A percentile compares a stretch with the other conserved stretches of the same genome.
These are phyloP conservation scores for Eimeria acervulina DNA, from an alignment of 169 alveolate genomes.

Conservation along the genomic window DNA sequence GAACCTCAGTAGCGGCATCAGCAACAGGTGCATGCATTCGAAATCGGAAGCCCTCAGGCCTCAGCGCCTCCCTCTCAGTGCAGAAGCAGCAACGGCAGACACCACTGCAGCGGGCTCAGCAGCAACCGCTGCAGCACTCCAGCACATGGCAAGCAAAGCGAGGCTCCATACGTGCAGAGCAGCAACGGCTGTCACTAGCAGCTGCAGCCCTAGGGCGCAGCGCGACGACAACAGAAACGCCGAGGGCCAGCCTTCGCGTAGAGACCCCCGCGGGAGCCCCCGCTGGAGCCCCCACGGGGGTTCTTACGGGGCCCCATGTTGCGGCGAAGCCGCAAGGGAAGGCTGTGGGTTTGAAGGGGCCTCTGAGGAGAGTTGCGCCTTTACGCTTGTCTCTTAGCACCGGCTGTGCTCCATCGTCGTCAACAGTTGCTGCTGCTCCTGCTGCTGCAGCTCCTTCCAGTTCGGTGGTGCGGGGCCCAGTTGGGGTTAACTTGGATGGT, in stretches of 20 bases:
- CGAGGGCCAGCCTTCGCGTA: neutral
- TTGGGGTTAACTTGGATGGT: neutral
- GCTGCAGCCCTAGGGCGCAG: neutral
- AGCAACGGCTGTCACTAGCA: neutral
- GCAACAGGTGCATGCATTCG: neutral
- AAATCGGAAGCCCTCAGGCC: neutral
- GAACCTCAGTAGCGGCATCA: neutral
- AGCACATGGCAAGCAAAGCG: conserved; percentile 1
- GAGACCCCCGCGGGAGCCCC: neutral
- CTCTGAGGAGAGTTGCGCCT: neutral
- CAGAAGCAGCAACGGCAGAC: neutral
- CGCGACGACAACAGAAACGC: neutral
- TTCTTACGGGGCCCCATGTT: no score
- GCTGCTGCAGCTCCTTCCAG: neutral
- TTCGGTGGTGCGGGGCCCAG: neutral
- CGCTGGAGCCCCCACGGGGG: neutral
- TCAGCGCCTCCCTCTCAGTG: neutral
- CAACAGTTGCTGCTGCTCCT: neutral
- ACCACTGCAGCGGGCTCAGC: conserved; percentile 2
- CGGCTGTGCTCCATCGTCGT: neutral
- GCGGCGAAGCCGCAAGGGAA: neutral
- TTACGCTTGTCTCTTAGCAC: conserved; percentile 25
- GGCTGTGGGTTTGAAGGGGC: neutral
- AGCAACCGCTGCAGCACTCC: neutral
- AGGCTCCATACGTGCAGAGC: neutral